phyloP scores from a whole-genome alignment of 768 basidiomycete species.

The Boletus sp. region DNA sequence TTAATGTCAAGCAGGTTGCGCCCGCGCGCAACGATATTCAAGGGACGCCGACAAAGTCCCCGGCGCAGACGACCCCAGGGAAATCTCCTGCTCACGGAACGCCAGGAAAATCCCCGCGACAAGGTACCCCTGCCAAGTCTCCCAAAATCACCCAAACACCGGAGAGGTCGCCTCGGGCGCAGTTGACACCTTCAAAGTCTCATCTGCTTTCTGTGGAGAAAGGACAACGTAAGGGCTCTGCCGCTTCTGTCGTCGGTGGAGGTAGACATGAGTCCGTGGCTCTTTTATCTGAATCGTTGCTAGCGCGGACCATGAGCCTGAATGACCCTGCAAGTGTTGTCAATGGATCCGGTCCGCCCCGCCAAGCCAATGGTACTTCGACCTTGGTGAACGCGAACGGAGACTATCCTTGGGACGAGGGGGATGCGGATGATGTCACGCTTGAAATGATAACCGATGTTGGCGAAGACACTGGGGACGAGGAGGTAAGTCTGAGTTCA shows the following conservation, averaged over 20 bases:
- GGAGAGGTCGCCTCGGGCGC: constrained; percentile 18
- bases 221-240: constrained; percentile 19
- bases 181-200: constrained; percentile 20
- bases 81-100: constrained; percentile 17
- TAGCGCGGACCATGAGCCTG: constrained; percentile 6
- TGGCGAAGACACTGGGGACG: constrained; percentile 63
- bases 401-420: constrained; percentile 28
- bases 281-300: constrained; percentile 18
- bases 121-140: constrained; percentile 25
- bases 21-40: constrained; percentile 12
- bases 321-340: constrained; percentile 20
- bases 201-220: constrained; percentile 17
- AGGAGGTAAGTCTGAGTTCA: constrained; percentile 49
- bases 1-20: constrained; percentile 12
- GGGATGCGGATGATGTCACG: constrained; percentile 60
- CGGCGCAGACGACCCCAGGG: constrained; percentile 18
- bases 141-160: constrained; percentile 22
- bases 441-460: constrained; percentile 67
- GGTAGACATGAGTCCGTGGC: constrained; percentile 16
- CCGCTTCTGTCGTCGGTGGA: constrained; percentile 17
- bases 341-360: constrained; percentile 19
- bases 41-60: constrained; percentile 16
- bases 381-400: constrained; percentile 21
- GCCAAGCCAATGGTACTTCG: constrained; percentile 23
- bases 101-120: constrained; percentile 22